Evolutionary conservation across 306 rosid genomes (phyloP).

Genomic region (Canavalia gladiata): DNA sequence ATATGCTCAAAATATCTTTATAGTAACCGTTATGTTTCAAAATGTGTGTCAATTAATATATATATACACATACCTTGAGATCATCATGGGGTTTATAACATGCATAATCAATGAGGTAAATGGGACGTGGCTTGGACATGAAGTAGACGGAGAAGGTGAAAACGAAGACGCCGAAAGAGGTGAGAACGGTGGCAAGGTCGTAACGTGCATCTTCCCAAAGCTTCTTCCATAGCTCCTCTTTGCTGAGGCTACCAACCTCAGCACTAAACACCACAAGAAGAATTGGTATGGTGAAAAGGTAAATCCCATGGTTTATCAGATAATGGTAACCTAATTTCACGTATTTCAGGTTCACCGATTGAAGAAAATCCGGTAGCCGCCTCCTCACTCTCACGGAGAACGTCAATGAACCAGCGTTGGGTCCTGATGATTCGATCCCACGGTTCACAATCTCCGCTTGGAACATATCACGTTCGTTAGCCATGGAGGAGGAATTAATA

Average conservation of each 20-base stretch:
- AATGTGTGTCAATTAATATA: no score
- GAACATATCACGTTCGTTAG: conserved; percentile 72
- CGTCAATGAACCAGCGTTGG: conserved; percentile 89
- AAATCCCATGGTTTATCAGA: conserved; percentile 87
- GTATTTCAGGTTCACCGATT: conserved; percentile 93
- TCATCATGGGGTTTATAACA: conserved; percentile 77
- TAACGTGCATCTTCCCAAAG: conserved; percentile 88
- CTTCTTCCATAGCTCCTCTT: conserved; percentile 85
- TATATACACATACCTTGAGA: conserved; percentile 63
- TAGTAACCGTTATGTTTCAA: no score
- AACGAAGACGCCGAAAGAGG: conserved; percentile 81
- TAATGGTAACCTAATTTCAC: conserved; percentile 94
- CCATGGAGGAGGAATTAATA: conserved; percentile 53
- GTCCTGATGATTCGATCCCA: conserved; percentile 85
- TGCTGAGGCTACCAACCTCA: conserved; percentile 83
- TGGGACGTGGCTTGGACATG: conserved; percentile 90
- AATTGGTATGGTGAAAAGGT: conserved; percentile 81
- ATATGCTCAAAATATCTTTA: no score
- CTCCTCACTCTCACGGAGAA: conserved; percentile 89
- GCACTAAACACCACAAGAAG: conserved; percentile 88
- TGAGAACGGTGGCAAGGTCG: conserved; percentile 82
- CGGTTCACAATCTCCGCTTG: conserved; percentile 94
- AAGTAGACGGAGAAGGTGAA: conserved; percentile 88
- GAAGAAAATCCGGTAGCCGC: conserved; percentile 88
- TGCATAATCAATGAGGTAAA: conserved; percentile 88